Evolutionary conservation across 768 basidiomycete genomes (phyloP), one percentile per base, ranked within the genome.

Genomic region (Holtermanniella nyarrowii): DNA sequence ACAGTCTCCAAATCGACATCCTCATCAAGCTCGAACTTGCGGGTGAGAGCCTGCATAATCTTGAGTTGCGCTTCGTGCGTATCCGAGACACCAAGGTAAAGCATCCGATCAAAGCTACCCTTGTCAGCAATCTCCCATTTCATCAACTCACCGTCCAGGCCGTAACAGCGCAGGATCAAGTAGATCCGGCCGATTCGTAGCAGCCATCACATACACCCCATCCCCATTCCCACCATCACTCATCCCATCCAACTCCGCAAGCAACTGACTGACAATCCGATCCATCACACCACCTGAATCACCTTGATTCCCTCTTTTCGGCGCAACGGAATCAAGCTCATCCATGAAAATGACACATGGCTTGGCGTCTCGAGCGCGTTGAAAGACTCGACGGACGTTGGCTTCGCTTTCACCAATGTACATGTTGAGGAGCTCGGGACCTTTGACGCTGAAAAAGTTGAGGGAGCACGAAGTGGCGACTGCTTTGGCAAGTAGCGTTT

Each of bases 241-340:
- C 80, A 93, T 87, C 2, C 90, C 90, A 74, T 96, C 91, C 40
- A 96, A 76, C 72, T 96, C 91, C 5, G 91, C 88, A 31, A 96
- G 74, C 26, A 95, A 76, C 73, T 95, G 91, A 62, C 87, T 90
- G 52, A 96, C 91, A 63, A 96, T 95, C 16, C 91, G 80, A 71
- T 96, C 91, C 90, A 96, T 96, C 14, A 96, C 91, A 11, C 91
- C 91, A 21, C 90, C 91, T 26, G 89, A 91, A 68, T 96, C 91
- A 0, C 91, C 91, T 61, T 90, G 88, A 60, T 88, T 87, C 16
- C 91, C 91, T 57, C 91, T 78, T 69, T 91, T 90, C 0, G 91
- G 91, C 31, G 91, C 91, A 23, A 96, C 82, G 1, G 86, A 88
- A 70, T 96, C 91, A 23, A 96, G 76, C 70, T 96, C 91, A 70